Conservation (phyloP, 208 protist species). For the Wallacemonas sp. region DNA sequence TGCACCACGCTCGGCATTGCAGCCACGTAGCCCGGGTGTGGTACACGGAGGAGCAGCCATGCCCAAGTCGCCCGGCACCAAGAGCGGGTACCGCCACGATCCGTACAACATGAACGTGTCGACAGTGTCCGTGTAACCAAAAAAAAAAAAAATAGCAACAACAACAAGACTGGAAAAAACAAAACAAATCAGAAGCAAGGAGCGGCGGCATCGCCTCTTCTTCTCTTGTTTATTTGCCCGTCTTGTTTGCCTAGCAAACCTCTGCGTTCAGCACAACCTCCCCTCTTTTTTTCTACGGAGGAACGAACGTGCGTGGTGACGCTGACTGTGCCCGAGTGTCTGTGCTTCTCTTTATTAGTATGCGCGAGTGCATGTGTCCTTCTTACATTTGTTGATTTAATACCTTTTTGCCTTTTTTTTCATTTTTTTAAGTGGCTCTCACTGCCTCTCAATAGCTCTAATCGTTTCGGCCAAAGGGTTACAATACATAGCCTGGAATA, state of each 20-base stretch:
- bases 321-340: too few species aligned
- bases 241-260: too few species aligned
- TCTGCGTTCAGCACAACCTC: too few species aligned
- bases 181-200: background rate
- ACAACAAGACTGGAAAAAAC: slow-evolving; percentile 6
- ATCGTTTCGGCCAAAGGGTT: too few species aligned
- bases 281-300: too few species aligned
- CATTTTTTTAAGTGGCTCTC: background rate
- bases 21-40: background rate
- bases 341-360: too few species aligned
- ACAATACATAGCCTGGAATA: too few species aligned
- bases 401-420: background rate
- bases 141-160: slow-evolving; percentile 9
- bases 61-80: slow-evolving; percentile 6
- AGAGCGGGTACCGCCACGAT: slow-evolving; percentile 10
- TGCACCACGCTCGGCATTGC: background rate
- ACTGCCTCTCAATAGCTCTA: too few species aligned
- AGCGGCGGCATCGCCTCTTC: too few species aligned
- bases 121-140: background rate
- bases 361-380: too few species aligned
- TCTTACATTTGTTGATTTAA: too few species aligned
- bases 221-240: background rate
- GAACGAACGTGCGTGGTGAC: too few species aligned
- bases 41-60: background rate
- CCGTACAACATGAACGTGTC: slow-evolving; percentile 8